Percentiles rank a stretch among this genome's conserved stretches.
Evolutionary conservation across 139 green algal species (phyloP).

Genomic region (Edaphochlamys debaryana): DNA sequence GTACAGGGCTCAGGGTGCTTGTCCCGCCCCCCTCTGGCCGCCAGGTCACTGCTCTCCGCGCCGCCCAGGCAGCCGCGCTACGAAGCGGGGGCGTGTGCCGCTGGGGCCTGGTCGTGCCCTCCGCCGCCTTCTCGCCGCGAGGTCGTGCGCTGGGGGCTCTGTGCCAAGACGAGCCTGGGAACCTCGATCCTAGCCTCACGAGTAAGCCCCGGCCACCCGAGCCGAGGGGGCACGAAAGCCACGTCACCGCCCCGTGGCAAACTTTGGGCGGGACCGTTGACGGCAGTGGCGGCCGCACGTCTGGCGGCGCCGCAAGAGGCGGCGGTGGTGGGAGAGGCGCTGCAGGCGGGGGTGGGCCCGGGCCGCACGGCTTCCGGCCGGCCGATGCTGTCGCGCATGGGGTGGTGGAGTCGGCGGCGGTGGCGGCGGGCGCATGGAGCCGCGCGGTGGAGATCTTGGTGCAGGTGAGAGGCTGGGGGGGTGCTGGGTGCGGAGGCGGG

Average conservation of each 20-base stretch:
- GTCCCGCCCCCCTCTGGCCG: not conserved
- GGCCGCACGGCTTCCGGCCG: not conserved
- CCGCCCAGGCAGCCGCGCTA: not conserved
- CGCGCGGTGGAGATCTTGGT: slow-evolving; percentile 1
- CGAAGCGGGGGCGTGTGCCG: not conserved
- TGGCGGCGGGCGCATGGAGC: not conserved
- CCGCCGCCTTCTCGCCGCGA: not conserved
- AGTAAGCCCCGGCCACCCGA: too few species aligned
- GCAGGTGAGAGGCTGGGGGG: too few species aligned
- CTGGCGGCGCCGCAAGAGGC: not conserved
- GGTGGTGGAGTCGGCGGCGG: slow-evolving; percentile 27
- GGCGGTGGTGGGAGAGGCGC: not conserved
- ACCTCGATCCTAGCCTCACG: too few species aligned
- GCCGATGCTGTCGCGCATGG: not conserved
- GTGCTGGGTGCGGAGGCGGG: too few species aligned
- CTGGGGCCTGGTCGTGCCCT: slow-evolving; percentile 13
- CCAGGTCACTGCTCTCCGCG: slow-evolving; percentile 6
- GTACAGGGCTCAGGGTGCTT: not conserved
- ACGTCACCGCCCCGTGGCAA: not conserved
- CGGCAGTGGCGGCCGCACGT: too few species aligned
- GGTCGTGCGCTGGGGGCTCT: not conserved
- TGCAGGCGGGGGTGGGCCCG: not conserved
- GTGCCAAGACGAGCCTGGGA: too few species aligned
- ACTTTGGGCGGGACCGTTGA: not conserved
- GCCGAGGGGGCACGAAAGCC: not conserved